Base-by-base conservation (phyloP, 805 yeast genomes). In the Clavispora asparagi region DNA sequence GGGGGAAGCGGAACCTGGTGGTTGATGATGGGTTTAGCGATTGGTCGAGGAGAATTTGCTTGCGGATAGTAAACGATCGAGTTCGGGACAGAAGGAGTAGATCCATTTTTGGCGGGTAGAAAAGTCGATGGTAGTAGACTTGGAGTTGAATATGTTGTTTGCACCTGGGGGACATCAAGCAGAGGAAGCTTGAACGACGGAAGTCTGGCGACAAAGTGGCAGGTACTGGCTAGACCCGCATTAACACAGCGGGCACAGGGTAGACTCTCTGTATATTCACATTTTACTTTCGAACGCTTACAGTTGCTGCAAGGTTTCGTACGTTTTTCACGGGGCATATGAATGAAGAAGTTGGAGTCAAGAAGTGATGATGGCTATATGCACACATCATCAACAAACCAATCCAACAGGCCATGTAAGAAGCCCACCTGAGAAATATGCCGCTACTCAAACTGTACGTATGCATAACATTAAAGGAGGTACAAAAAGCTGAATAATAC, bases 251-350 rank as follows among this genome's bases (percentile, higher is more conserved):
- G 59, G 50, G 74, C 77, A 59, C 90, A 83, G 1, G 83, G 82
- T 43, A 76, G 62, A 2, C 61, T 52, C 2, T 65, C 68, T 6
- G 66, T 54, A 55, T 80, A 80, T 33, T 72, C 73, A 54, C 90
- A 83, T 60, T 75, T 81, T 26, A 83, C 82, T 61, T 83, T 83
- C 19, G 83, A 71, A 56, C 70, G 70, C 46, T 85, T 74, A 59
- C 90, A 83, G 54, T 73, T 71, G 23, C 78, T 70, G 60, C 90
- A 83, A 4, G 89, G 88, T 56, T 78, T 81, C 13, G 76, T 72
- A 39, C 77, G 53, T 47, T 67, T 68, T 53, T 70, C 75, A 48
- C 65, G 59, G 32, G 62, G 59, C 64, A 61, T 60, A 28, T 14
- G 23, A 29, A 7, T 31, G 17, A 37, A 13, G 11, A 16, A 33